Percentiles rank a stretch among this genome's conserved stretches.
Conservation (phyloP, 371 early-diverging fungal genomes). For the Mortierella sp. region DNA sequence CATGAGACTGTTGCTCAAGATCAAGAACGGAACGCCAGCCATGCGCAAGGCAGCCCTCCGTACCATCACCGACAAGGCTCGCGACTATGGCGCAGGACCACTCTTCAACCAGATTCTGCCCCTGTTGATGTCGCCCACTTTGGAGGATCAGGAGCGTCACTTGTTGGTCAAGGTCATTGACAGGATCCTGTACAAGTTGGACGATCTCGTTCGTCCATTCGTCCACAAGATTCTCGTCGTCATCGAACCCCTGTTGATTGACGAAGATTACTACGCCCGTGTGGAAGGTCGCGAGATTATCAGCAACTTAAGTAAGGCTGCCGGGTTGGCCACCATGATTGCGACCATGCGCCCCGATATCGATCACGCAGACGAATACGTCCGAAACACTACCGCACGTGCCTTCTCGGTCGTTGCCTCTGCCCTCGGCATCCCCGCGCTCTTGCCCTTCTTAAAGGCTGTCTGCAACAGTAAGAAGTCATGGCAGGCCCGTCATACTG, state of each 20-base stretch:
- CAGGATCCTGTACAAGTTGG: constrained; percentile 94
- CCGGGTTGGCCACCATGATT: constrained; percentile 98
- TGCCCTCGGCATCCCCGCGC: constrained; percentile 95
- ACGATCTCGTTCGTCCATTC: constrained; percentile 95
- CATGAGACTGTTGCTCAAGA: constrained; percentile 93
- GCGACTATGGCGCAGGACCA: constrained; percentile 95
- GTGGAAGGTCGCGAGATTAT: constrained; percentile 98
- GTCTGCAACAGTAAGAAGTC: constrained; percentile 96
- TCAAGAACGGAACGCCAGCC: constrained; percentile 98
- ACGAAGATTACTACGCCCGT: constrained; percentile 97
- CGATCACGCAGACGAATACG: constrained; percentile 97
- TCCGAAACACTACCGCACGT: constrained; percentile 97
- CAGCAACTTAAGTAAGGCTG: constrained; percentile 97
- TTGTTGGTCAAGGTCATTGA: constrained; percentile 98
- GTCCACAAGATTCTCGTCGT: constrained; percentile 98
- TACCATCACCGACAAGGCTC: constrained; percentile 96
- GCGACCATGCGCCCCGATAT: constrained; percentile 98
- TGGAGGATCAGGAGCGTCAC: constrained; percentile 99
- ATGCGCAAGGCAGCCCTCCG: constrained; percentile 94
- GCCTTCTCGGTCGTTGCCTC: constrained; percentile 98
- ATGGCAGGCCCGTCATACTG: constrained; percentile 99
- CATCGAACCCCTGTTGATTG: constrained; percentile 97
- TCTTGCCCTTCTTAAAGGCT: constrained; percentile 96
- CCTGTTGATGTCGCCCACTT: constrained; percentile 94
- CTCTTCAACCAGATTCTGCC: constrained; percentile 98